Conservation (phyloP, 2,329 filamentous ascomycete genomes). For the Monosporascus sp. region DNA sequence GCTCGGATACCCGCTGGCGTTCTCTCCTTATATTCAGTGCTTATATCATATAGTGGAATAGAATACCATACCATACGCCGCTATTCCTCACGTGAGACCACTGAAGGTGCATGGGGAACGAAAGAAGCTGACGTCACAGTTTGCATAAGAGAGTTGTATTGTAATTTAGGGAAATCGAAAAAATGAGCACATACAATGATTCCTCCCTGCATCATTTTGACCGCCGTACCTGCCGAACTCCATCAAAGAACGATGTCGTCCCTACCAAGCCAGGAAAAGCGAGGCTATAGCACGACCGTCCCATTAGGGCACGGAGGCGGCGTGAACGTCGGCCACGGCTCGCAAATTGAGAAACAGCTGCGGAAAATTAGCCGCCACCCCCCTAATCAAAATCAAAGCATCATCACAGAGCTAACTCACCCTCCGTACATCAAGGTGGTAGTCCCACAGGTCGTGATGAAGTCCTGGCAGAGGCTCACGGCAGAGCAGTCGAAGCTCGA, state of each 20-base stretch:
- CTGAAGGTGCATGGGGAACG: no score
- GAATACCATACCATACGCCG: no score
- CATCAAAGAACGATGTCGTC: no score
- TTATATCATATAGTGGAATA: not conserved
- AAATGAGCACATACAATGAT: no score
- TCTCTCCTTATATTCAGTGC: not conserved
- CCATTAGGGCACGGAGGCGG: not conserved
- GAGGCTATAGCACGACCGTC: no score
- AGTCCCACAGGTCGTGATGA: conserved; percentile 18
- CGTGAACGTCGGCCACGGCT: conserved; percentile 3
- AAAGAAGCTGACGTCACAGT: no score
- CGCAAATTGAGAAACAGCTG: not conserved
- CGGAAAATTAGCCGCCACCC: not conserved
- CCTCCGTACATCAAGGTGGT: conserved; percentile 15
- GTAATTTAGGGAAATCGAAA: no score
- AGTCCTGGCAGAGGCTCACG: conserved; percentile 17
- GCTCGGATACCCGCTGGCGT: not conserved
- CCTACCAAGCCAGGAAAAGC: no score
- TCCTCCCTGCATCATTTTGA: no score
- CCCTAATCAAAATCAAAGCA: not conserved
- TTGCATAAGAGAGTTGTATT: no score
- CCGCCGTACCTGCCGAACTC: no score
- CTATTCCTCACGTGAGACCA: not conserved
- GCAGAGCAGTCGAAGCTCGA: conserved; percentile 12
- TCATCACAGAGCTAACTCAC: conserved; percentile 4